Evolutionary conservation across 306 rosid genomes (phyloP).

Genomic region (Prinsepia uniflora): DNA sequence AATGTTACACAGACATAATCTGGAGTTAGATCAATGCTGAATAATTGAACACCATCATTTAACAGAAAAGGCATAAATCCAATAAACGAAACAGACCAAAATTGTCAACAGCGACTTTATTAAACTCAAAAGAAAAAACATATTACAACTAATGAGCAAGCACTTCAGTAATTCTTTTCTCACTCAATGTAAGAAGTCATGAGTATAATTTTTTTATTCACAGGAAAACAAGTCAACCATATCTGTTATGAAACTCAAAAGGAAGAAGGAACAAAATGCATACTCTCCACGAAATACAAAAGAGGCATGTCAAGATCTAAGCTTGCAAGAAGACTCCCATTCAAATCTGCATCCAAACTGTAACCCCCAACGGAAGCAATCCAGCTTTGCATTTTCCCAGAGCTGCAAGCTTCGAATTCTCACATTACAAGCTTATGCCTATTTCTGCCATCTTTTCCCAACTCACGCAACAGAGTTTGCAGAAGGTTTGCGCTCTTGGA

Average conservation of each 20-base stretch:
- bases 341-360: conserved; percentile 33
- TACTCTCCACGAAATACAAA: conserved; percentile 10
- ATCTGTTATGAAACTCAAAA: conserved; percentile 21
- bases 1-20: too few species aligned
- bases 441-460: conserved; percentile 32
- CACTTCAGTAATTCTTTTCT: conserved; percentile 1
- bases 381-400: conserved; percentile 29
- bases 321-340: conserved; percentile 23
- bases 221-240: not conserved
- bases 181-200: not conserved
- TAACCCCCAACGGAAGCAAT: conserved; percentile 25
- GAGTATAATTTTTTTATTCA: conserved; percentile 15
- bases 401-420: conserved; percentile 30
- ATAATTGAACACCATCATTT: too few species aligned
- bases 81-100: not conserved
- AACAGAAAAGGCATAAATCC: not conserved
- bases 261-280: not conserved
- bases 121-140: not conserved
- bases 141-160: not conserved
- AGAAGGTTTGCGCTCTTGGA: conserved; percentile 69
- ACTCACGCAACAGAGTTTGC: conserved; percentile 38
- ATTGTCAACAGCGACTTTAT: not conserved
- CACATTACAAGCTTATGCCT: conserved; percentile 34
- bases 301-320: conserved; percentile 28
- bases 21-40: too few species aligned